phyloP scores from a whole-genome alignment of 2,329 filamentous ascomycete genomes.

The Botrytis fragariae region DNA sequence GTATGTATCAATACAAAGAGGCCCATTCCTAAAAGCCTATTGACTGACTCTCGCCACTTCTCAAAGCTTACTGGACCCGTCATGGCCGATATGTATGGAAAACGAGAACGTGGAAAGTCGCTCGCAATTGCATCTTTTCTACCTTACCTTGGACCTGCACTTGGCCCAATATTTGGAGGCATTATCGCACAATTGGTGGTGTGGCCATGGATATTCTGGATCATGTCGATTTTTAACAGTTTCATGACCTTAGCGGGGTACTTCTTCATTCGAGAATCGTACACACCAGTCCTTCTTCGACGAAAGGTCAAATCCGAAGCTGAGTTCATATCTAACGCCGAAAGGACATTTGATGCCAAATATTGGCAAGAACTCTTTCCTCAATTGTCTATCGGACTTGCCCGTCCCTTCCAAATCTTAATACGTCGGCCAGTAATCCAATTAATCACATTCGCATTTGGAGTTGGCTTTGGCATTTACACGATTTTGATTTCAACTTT shows the following conservation, averaged over 20 bases:
- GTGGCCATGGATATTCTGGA: neutral
- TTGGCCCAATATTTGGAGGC: neutral
- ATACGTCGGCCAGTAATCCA: neutral
- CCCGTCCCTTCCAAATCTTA: neutral
- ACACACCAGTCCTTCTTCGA: neutral
- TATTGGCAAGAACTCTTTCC: neutral
- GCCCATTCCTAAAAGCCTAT: neutral
- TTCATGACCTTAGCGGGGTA: neutral
- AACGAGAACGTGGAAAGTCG: neutral
- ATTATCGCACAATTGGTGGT: neutral
- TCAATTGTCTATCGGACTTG: neutral
- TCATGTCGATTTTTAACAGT: neutral
- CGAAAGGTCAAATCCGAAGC: neutral
- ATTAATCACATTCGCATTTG: neutral
- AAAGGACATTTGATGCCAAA: neutral
- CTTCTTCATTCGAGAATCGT: neutral
- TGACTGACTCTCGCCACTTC: neutral
- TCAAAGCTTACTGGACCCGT: neutral
- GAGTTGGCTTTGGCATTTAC: neutral
- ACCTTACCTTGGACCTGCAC: neutral
- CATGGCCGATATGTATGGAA: neutral
- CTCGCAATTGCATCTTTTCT: neutral
- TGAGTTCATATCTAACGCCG: too few relatives aligned
- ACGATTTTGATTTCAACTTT: neutral
- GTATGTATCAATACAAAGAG: neutral